phyloP scores from a whole-genome alignment of 2,329 filamentous ascomycete species.

The Aspergillus amoenus region DNA sequence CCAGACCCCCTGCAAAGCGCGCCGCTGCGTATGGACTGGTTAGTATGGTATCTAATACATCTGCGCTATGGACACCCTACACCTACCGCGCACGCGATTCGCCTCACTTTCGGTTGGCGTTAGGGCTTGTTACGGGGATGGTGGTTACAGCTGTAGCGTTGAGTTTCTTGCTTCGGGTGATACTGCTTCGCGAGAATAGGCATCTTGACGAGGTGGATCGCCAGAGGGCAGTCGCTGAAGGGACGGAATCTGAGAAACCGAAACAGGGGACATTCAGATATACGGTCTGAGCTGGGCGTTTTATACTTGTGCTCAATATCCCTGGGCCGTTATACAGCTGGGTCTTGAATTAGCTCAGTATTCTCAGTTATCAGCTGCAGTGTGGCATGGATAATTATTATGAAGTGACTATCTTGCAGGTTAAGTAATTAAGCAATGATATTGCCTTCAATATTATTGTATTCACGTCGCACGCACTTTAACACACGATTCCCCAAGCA shows the following conservation, averaged over 20 bases:
- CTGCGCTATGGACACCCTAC: slow-evolving; percentile 49
- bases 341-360: no score
- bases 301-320: no score
- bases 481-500: background rate
- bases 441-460: background rate
- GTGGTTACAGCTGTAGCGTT: slow-evolving; percentile 27
- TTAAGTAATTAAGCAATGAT: no score
- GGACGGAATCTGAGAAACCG: background rate
- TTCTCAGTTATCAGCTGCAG: no score
- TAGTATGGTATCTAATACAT: slow-evolving; percentile 50
- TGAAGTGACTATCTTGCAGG: background rate
- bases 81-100: slow-evolving; percentile 41
- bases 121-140: slow-evolving; percentile 38
- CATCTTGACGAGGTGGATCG: slow-evolving; percentile 32
- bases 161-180: slow-evolving; percentile 28
- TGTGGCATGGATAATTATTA: no score
- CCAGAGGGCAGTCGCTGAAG: background rate
- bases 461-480: background rate
- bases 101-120: slow-evolving; percentile 36
- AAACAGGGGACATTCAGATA: background rate
- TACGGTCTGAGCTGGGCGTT: background rate
- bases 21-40: slow-evolving; percentile 52
- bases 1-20: slow-evolving; percentile 51
- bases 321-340: no score
- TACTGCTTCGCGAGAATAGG: slow-evolving; percentile 45